These are phyloP conservation scores for Zasmidium citrigriseum DNA, from an alignment of 2,329 filamentous ascomycete genomes.

Conservation along the genomic window DNA sequence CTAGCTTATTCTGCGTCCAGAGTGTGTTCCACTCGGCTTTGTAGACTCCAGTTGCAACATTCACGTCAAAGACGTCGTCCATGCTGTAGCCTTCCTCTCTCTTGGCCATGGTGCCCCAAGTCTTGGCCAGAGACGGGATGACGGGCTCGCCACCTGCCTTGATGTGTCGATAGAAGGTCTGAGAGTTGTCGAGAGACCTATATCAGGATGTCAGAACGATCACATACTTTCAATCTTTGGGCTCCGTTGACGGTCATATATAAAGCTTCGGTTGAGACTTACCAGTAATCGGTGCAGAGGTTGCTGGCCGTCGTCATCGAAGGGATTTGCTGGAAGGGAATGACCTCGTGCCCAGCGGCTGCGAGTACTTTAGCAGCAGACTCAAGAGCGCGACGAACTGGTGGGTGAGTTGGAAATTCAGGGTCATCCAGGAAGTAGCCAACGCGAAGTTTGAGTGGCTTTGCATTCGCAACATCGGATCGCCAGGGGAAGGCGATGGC, in stretches of 20 bases:
- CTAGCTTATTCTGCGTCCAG: slow-evolving; percentile 47
- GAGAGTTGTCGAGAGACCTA: slow-evolving; percentile 38
- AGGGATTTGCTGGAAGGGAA: slow-evolving; percentile 37
- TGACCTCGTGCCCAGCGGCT: slow-evolving; percentile 48
- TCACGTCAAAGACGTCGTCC: slow-evolving; percentile 46
- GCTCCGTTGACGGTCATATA: no score
- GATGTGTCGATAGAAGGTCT: slow-evolving; percentile 37
- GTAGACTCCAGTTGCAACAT: slow-evolving; percentile 39
- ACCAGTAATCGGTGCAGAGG: slow-evolving; percentile 46
- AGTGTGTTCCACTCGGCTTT: slow-evolving; percentile 44
- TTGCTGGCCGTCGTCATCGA: slow-evolving; percentile 35
- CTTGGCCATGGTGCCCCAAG: slow-evolving; percentile 34
- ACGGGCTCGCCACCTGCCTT: slow-evolving; percentile 45
- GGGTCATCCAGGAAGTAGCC: slow-evolving; percentile 53
- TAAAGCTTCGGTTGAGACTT: no score
- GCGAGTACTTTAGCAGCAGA: slow-evolving; percentile 42
- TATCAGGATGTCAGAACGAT: background rate
- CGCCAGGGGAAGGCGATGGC: slow-evolving; percentile 52
- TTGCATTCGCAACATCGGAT: slow-evolving; percentile 19
- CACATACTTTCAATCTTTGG: no score
- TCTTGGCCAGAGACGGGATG: slow-evolving; percentile 42
- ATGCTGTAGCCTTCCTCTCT: slow-evolving; percentile 36
- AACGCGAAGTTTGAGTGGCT: slow-evolving; percentile 41
- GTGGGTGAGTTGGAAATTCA: slow-evolving; percentile 53
- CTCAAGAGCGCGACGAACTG: slow-evolving; percentile 49